phyloP scores from a whole-genome alignment of 805 yeast species.

The Isabelozyma heimii region DNA sequence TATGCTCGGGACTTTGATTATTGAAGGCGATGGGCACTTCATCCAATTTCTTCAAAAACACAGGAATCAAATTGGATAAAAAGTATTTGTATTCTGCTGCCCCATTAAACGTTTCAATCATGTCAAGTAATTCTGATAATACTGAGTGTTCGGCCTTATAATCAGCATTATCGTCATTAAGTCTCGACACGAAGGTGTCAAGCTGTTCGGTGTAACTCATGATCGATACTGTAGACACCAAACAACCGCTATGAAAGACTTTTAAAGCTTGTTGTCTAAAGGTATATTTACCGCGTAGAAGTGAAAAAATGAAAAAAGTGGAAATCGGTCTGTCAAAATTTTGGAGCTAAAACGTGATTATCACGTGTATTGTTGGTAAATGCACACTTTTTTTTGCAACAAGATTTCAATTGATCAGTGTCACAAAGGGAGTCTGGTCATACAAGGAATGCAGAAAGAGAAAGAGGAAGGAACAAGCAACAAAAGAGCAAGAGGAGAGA shows the following conservation, averaged over 20 bases:
- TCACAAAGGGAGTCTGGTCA: neutral
- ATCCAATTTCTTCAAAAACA: constrained; percentile 60
- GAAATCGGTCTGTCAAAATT: neutral
- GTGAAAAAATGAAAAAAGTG: neutral
- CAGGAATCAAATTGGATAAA: constrained; percentile 66
- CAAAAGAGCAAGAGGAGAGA: neutral
- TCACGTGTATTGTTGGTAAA: neutral
- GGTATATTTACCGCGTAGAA: neutral
- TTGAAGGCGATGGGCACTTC: constrained; percentile 71
- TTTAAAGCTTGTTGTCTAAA: neutral
- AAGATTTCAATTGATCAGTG: neutral
- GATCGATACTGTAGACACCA: neutral
- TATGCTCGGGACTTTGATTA: constrained; percentile 67
- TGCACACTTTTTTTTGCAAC: neutral
- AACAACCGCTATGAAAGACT: neutral
- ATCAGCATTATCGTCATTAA: constrained; percentile 54
- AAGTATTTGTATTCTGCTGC: constrained; percentile 80
- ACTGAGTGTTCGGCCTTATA: constrained; percentile 61
- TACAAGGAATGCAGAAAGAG: too few species aligned
- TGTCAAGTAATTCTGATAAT: constrained; percentile 80
- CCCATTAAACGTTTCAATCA: constrained; percentile 79
- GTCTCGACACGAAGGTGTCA: constrained; percentile 64
- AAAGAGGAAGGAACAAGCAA: neutral
- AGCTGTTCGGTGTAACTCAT: constrained; percentile 56
- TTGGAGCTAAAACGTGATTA: neutral